These are phyloP conservation scores for Musa schizocarpa DNA, from an alignment of 176 grass and related monocot genomes.

Conservation along the genomic window DNA sequence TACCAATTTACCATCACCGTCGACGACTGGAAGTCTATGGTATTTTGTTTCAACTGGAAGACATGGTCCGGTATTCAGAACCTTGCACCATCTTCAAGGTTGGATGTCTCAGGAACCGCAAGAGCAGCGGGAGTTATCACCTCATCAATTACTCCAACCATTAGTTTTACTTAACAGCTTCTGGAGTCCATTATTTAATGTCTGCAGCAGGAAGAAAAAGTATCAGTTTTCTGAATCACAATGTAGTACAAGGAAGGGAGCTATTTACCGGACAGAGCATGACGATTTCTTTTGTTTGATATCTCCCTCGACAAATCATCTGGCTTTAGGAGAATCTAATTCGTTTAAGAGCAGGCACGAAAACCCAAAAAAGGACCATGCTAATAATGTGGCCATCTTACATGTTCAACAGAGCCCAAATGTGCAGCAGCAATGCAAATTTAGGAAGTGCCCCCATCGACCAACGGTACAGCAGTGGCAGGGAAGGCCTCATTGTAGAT, in stretches of 20 bases:
- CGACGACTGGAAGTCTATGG: slow-evolving; percentile 52
- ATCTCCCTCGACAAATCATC: not conserved
- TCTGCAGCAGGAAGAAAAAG: slow-evolving; percentile 24
- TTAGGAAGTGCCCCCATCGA: not conserved
- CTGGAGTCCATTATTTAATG: slow-evolving; percentile 69
- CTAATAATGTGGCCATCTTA: not conserved
- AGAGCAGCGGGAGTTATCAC: slow-evolving; percentile 75
- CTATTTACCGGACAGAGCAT: not conserved
- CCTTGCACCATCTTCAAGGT: slow-evolving; percentile 86
- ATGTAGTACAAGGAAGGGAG: not conserved
- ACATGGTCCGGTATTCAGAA: not conserved
- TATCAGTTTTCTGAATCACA: not conserved
- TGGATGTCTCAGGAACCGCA: slow-evolving; percentile 70
- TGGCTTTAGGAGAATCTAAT: not conserved
- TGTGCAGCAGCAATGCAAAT: not conserved
- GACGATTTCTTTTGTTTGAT: not conserved
- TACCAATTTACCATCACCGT: slow-evolving; percentile 54
- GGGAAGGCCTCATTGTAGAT: not conserved
- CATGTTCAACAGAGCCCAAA: not conserved
- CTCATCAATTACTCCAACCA: slow-evolving; percentile 62
- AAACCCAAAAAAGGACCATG: not conserved
- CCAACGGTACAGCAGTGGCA: not conserved
- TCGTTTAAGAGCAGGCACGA: not conserved
- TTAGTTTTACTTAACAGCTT: slow-evolving; percentile 79
- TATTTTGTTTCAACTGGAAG: slow-evolving; percentile 39